These are phyloP conservation scores for Croton laevigatus DNA, from an alignment of 441 rosid species.

Conservation along the genomic window DNA sequence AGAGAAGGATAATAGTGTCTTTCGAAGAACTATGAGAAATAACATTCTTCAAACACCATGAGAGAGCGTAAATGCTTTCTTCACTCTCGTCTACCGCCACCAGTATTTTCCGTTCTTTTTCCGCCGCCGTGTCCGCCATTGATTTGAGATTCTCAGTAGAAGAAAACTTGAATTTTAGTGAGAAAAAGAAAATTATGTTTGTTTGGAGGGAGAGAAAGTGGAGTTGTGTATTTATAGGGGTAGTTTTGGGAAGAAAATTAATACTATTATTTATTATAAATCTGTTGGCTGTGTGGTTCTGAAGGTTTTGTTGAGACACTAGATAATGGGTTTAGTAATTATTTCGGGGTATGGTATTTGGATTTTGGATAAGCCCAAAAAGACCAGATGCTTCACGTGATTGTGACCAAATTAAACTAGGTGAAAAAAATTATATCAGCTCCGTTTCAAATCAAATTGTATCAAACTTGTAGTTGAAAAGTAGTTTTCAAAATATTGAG, in stretches of 20 bases:
- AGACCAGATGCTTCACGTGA: too few relatives aligned
- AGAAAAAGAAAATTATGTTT: too few relatives aligned
- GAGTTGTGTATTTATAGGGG: neutral
- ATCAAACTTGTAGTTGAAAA: too few relatives aligned
- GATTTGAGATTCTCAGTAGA: neutral
- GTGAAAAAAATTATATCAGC: too few relatives aligned
- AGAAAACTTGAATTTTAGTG: neutral
- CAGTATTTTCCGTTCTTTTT: constrained; percentile 37
- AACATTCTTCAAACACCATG: constrained; percentile 50
- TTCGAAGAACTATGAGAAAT: constrained; percentile 21
- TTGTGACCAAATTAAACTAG: too few relatives aligned
- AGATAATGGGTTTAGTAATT: neutral
- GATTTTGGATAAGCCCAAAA: too few relatives aligned
- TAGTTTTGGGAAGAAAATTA: neutral
- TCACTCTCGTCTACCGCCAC: constrained; percentile 62
- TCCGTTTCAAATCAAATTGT: too few relatives aligned
- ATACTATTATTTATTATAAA: neutral
- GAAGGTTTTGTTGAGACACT: constrained; percentile 4
- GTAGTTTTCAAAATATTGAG: too few relatives aligned
- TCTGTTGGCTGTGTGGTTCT: constrained; percentile 24
- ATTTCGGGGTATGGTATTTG: too few relatives aligned
- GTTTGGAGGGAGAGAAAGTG: neutral
- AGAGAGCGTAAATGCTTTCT: constrained; percentile 60
- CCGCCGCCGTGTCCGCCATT: neutral
- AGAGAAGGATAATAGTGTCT: constrained; percentile 48